A percentile compares a stretch with the other conserved stretches of the same genome.
Evolutionary conservation across 805 yeast species (phyloP).

Genomic region (Hagleromyces aurorensis): DNA sequence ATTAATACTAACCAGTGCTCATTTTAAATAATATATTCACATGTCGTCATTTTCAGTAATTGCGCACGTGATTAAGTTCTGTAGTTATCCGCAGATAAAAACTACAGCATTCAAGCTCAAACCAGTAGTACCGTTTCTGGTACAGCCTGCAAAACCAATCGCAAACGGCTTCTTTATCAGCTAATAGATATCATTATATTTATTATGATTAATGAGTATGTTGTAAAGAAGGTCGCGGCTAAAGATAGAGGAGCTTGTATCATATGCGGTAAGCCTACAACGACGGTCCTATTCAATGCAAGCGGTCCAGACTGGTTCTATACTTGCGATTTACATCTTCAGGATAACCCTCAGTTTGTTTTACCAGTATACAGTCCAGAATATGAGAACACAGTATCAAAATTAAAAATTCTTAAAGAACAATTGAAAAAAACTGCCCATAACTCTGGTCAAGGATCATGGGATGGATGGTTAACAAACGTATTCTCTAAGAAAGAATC

Average conservation of each 20-base stretch:
- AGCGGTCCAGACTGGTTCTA: slow-evolving; percentile 29
- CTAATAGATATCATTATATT: too few species aligned
- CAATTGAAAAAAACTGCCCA: slow-evolving; percentile 8
- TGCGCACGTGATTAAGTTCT: too few species aligned
- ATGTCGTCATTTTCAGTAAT: too few species aligned
- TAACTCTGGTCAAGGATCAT: slow-evolving; percentile 11
- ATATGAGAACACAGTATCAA: slow-evolving; percentile 13
- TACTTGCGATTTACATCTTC: slow-evolving; percentile 30
- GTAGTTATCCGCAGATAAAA: too few species aligned
- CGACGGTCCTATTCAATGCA: slow-evolving; percentile 23
- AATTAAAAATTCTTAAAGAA: slow-evolving; percentile 14
- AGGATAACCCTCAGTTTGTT: slow-evolving; percentile 28
- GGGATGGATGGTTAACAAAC: slow-evolving; percentile 31
- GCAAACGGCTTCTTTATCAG: too few species aligned
- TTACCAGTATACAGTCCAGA: slow-evolving; percentile 21
- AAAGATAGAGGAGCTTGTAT: slow-evolving; percentile 26
- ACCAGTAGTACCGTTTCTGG: too few species aligned
- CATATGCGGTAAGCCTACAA: slow-evolving; percentile 23
- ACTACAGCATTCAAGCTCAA: too few species aligned
- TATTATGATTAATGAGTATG: slow-evolving; percentile 27
- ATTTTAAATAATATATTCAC: too few species aligned
- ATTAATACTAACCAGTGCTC: too few species aligned
- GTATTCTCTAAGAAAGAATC: slow-evolving; percentile 15
- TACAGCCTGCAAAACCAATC: too few species aligned
- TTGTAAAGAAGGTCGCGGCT: slow-evolving; percentile 22